Percentiles rank a stretch among this genome's conserved stretches.
These are phyloP conservation scores for Diaporthe capsici DNA, from an alignment of 2,329 filamentous ascomycete species.

Conservation along the genomic window DNA sequence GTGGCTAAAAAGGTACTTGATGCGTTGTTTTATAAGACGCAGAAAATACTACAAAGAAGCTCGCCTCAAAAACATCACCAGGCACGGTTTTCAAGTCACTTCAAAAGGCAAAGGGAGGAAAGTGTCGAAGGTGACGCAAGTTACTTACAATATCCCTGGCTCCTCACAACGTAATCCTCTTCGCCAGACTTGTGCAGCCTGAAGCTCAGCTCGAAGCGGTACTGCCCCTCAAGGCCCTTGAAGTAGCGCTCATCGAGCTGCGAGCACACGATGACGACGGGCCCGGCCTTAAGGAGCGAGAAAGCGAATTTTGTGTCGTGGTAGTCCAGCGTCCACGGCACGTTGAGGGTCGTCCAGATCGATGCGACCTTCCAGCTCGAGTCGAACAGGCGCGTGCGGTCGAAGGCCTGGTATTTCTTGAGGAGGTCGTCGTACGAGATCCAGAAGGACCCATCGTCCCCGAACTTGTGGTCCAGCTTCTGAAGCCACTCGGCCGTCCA, in stretches of 20 bases:
- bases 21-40: neutral
- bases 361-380: slow-evolving; percentile 70
- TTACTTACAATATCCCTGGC: slow-evolving; percentile 63
- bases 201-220: slow-evolving; percentile 59
- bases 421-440: slow-evolving; percentile 74
- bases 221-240: slow-evolving; percentile 72
- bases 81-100: neutral
- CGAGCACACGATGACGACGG: slow-evolving; percentile 71
- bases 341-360: slow-evolving; percentile 73
- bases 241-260: slow-evolving; percentile 76
- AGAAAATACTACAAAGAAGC: no score
- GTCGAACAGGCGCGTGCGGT: slow-evolving; percentile 74
- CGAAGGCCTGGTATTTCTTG: slow-evolving; percentile 72
- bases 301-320: slow-evolving; percentile 73
- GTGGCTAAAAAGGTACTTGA: no score
- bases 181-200: slow-evolving; percentile 61
- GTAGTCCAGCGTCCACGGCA: slow-evolving; percentile 74
- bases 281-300: slow-evolving; percentile 67
- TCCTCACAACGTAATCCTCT: slow-evolving; percentile 72
- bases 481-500: slow-evolving; percentile 71
- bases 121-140: no score
- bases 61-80: neutral
- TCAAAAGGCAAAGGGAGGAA: neutral
- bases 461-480: slow-evolving; percentile 71
- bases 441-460: slow-evolving; percentile 75